These are phyloP conservation scores for Austroboletus olivaceoglutinosus DNA, from an alignment of 1,284 basidiomycete species.

Conservation along the genomic window DNA sequence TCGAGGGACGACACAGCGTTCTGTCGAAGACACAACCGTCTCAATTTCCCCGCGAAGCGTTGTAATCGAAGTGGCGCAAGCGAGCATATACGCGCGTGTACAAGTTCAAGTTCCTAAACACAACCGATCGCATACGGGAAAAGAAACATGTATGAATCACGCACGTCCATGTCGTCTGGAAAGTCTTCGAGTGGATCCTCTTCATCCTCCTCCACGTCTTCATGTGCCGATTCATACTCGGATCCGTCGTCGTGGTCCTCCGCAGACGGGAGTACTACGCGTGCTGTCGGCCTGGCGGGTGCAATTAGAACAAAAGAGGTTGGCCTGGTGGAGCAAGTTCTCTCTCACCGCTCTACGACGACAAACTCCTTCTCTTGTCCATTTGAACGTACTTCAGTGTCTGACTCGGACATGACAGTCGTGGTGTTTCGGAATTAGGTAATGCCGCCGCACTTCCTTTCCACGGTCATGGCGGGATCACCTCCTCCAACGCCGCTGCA, in stretches of 20 bases:
- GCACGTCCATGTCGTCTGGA: slow-evolving; percentile 69
- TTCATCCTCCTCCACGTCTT: slow-evolving; percentile 46
- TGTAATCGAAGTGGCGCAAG: slow-evolving; percentile 64
- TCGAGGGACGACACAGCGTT: slow-evolving; percentile 80
- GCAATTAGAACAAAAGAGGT: slow-evolving; percentile 3
- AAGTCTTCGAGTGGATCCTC: slow-evolving; percentile 54
- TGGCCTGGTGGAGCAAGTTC: background rate
- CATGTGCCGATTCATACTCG: slow-evolving; percentile 45
- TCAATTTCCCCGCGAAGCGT: slow-evolving; percentile 54
- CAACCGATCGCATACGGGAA: too few species aligned
- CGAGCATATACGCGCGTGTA: slow-evolving; percentile 76
- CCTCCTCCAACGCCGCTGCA: slow-evolving; percentile 63
- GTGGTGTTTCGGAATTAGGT: background rate
- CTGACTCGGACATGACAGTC: slow-evolving; percentile 6
- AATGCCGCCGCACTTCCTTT: too few species aligned
- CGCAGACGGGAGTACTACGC: slow-evolving; percentile 44
- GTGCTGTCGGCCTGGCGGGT: slow-evolving; percentile 33
- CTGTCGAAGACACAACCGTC: slow-evolving; percentile 65
- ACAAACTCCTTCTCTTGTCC: slow-evolving; percentile 25
- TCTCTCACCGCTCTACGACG: slow-evolving; percentile 26
- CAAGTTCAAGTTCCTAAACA: slow-evolving; percentile 81
- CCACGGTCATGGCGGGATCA: slow-evolving; percentile 6
- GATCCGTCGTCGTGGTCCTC: slow-evolving; percentile 28
- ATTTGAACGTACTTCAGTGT: slow-evolving; percentile 6
- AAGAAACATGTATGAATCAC: slow-evolving; percentile 11